Evolutionary conservation across 805 yeast genomes (phyloP), one percentile per base, ranked within the genome.

Genomic region (Candida adriatica): DNA sequence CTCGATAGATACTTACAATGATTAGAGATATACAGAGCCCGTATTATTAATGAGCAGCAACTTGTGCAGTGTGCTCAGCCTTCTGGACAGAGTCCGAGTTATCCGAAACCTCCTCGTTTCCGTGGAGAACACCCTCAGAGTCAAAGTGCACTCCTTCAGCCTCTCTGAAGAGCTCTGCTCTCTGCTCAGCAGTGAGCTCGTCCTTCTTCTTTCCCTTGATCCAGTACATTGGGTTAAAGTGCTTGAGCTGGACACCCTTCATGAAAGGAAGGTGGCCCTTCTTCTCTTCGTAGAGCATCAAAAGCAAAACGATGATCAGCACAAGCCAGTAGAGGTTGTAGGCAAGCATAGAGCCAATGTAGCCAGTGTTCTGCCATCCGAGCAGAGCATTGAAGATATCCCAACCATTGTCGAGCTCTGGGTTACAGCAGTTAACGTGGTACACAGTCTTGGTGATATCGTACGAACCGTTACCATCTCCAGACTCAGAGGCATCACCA

Each of bases 381-480:
- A 90, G 66, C 35, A 90, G 59, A 17, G 96, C 85, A 54, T 90
- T 90, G 71, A 90, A 90, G 40, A 90, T 78, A 72, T 87, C 95
- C 97, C 97, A 90, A 64, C 96, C 97, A 48, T 79, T 77, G 61
- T 81, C 90, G 37, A 70, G 66, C 59, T 81, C 88, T 27, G 96
- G 96, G 61, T 87, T 87, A 67, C 97, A 90, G 65, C 96, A 90
- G 70, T 90, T 87, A 40, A 90, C 94, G 63, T 90, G 98, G 88
- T 95, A 90, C 17, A 90, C 96, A 10, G 82, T 62, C 51, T 70
- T 71, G 30, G 66, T 50, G 50, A 90, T 74, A 59, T 90, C 79
- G 62, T 90, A 90, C 16, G 96, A 80, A 55, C 98, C 98, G 26
- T 95, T 90, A 46, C 98, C 98, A 33, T 79, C 69, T 49, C 97